Percentiles rank a stretch among this genome's conserved stretches.
Conservation (phyloP, 371 early-diverging fungal genomes). For the Mucor lusitanicus region DNA sequence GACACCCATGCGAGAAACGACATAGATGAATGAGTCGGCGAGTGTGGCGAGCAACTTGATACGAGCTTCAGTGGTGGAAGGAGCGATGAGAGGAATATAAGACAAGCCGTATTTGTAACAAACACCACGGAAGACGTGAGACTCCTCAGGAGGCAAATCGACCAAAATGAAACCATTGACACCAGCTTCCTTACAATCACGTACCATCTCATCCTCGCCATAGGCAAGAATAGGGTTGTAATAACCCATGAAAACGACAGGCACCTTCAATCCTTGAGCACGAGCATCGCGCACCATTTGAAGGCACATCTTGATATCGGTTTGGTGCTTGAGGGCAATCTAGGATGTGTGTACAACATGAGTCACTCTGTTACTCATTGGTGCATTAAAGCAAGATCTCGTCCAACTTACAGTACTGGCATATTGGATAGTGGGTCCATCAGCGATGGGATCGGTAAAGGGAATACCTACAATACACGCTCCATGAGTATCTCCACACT, state of each 20-base stretch:
- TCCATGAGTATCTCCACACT: neutral
- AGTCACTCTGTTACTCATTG: constrained; percentile 8
- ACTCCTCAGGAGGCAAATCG: constrained; percentile 97
- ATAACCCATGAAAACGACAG: constrained; percentile 97
- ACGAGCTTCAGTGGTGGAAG: constrained; percentile 85
- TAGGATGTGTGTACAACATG: constrained; percentile 25
- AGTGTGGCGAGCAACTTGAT: constrained; percentile 77
- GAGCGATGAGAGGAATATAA: constrained; percentile 94
- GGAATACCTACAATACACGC: constrained; percentile 71
- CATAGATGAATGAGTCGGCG: constrained; percentile 93
- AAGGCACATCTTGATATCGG: constrained; percentile 82
- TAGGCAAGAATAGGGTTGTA: constrained; percentile 95
- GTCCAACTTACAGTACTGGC: constrained; percentile 71
- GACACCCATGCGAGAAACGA: constrained; percentile 92
- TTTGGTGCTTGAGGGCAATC: constrained; percentile 76
- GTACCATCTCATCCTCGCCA: constrained; percentile 84
- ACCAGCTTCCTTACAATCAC: constrained; percentile 81
- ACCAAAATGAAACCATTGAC: constrained; percentile 97
- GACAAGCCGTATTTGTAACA: constrained; percentile 79
- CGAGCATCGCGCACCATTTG: constrained; percentile 83
- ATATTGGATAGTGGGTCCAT: constrained; percentile 96
- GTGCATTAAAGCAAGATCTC: neutral
- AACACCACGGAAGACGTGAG: constrained; percentile 75
- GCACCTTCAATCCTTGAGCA: constrained; percentile 80
- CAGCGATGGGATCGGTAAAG: constrained; percentile 97